Percentiles rank a stretch among this genome's conserved stretches.
phyloP scores from a whole-genome alignment of 257 asterid species.

The Penstemon newberryi region DNA sequence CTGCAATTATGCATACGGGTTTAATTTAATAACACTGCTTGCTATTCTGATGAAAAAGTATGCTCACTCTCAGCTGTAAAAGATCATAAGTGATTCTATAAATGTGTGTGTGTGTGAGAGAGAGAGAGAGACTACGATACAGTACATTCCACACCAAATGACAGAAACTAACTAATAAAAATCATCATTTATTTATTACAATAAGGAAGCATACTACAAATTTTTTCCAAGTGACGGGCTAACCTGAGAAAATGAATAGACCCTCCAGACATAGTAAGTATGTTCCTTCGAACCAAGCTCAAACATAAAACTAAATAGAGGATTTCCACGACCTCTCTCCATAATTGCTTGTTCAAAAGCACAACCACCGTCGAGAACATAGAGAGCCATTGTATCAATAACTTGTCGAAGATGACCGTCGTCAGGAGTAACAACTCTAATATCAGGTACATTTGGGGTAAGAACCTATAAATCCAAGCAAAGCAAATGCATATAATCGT shows the following conservation, averaged over 20 bases:
- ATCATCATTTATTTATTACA: neutral
- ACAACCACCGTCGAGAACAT: conserved; percentile 98
- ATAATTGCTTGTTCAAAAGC: conserved; percentile 97
- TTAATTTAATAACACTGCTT: conserved; percentile 6
- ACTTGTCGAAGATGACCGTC: conserved; percentile 80
- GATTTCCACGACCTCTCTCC: conserved; percentile 95
- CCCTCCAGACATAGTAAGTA: conserved; percentile 95
- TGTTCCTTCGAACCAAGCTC: conserved; percentile 97
- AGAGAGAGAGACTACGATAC: too few species aligned
- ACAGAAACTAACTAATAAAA: too few species aligned
- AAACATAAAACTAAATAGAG: conserved; percentile 74
- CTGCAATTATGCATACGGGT: conserved; percentile 41
- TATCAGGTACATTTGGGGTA: conserved; percentile 93
- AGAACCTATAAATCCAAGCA: conserved; percentile 58
- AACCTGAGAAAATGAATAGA: conserved; percentile 96
- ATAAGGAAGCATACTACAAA: conserved; percentile 12
- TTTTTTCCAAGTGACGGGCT: conserved; percentile 13
- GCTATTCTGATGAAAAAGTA: conserved; percentile 1
- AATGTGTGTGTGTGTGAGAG: too few species aligned
- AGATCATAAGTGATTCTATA: too few species aligned
- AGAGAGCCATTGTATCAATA: conserved; percentile 90
- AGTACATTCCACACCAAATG: too few species aligned
- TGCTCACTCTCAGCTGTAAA: too few species aligned
- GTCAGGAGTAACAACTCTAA: conserved; percentile 73
- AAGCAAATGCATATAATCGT: conserved; percentile 17